phyloP scores from a whole-genome alignment of 2,329 filamentous ascomycete species.

The Phialemoniopsis sp. region DNA sequence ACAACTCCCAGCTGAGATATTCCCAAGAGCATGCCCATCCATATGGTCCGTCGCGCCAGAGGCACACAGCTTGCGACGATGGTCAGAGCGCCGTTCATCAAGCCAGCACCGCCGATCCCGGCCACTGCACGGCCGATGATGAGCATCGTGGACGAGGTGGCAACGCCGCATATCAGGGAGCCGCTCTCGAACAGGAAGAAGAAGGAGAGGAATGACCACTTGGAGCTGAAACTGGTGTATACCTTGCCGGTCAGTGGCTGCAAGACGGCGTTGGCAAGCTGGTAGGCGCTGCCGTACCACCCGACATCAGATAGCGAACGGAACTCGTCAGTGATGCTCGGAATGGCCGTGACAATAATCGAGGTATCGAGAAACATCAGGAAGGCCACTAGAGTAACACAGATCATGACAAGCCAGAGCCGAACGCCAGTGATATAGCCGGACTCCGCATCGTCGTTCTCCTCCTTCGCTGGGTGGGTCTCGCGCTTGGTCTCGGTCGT shows the following conservation, averaged over 20 bases:
- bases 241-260: conserved; percentile 15
- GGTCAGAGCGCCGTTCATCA: conserved; percentile 47
- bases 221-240: conserved; percentile 12
- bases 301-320: conserved; percentile 10
- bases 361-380: conserved; percentile 13
- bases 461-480: no score
- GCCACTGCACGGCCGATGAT: conserved; percentile 52
- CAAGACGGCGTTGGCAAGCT: conserved; percentile 12
- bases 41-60: conserved; percentile 32
- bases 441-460: no score
- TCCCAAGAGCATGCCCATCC: conserved; percentile 17
- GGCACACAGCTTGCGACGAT: conserved; percentile 37
- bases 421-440: no score
- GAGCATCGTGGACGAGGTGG: conserved; percentile 43
- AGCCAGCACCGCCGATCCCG: conserved; percentile 45
- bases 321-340: conserved; percentile 13
- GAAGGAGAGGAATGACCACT: conserved; percentile 27
- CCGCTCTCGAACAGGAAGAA: conserved; percentile 52
- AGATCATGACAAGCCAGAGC: conserved; percentile 5
- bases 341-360: conserved; percentile 13
- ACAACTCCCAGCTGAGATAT: conserved; percentile 37
- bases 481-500: no score
- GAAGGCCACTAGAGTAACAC: conserved; percentile 9
- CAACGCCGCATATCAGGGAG: conserved; percentile 47
- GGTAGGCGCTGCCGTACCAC: conserved; percentile 14